phyloP scores from a whole-genome alignment of 78 protist species.

The Fonticula alba region DNA sequence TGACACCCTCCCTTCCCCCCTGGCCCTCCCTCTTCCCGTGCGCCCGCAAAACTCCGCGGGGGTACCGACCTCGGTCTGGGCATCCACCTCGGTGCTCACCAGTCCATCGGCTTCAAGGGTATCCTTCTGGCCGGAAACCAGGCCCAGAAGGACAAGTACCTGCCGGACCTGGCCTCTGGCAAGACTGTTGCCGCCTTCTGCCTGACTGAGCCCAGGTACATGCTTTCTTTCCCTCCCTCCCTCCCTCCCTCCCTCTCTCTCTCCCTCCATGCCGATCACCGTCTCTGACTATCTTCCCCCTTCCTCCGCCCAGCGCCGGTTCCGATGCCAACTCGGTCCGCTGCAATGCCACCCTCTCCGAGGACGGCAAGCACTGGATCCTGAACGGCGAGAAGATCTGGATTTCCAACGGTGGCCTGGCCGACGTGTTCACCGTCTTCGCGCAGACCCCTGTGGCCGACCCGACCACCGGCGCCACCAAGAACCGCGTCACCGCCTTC shows the following conservation, averaged over 20 bases:
- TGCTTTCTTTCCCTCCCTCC: no score
- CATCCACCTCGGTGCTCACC: slow-evolving; percentile 12
- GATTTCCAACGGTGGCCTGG: slow-evolving; percentile 18
- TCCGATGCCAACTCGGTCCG: slow-evolving; percentile 5
- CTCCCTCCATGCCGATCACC: no score
- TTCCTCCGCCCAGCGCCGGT: slow-evolving; percentile 11
- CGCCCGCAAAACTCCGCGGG: background rate
- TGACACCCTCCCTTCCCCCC: background rate
- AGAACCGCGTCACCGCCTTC: slow-evolving; percentile 13
- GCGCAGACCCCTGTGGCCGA: slow-evolving; percentile 9
- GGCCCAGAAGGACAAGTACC: slow-evolving; percentile 12
- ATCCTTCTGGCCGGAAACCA: slow-evolving; percentile 1
- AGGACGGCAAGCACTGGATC: slow-evolving; percentile 5
- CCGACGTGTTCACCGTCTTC: slow-evolving; percentile 19
- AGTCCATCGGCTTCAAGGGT: slow-evolving; percentile 21
- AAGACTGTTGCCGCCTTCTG: slow-evolving; percentile 11
- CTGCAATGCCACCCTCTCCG: background rate
- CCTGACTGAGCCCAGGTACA: slow-evolving; percentile 16
- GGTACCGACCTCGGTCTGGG: background rate
- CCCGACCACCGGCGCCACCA: background rate
- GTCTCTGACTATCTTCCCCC: slow-evolving; percentile 9
- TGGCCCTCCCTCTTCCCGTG: background rate
- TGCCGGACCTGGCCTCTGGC: slow-evolving; percentile 14
- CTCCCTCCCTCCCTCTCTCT: no score
- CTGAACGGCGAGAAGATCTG: slow-evolving; percentile 37